phyloP scores from a whole-genome alignment of 805 yeast genomes.

The Naumovozyma dairenensis region DNA sequence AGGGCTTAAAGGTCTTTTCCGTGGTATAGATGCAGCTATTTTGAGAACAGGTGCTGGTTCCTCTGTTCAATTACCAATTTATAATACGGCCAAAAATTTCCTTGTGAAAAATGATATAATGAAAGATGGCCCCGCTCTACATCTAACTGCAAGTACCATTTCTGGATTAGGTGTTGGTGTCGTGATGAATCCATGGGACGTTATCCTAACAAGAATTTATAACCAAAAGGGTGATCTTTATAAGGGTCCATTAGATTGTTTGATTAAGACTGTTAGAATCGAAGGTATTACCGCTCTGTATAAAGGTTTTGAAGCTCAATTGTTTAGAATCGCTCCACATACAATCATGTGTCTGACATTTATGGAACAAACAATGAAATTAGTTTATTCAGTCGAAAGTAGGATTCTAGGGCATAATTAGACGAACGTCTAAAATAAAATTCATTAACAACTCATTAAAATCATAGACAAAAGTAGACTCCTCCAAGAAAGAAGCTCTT shows the following conservation, averaged over 20 bases:
- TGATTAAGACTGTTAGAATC: constrained; percentile 63
- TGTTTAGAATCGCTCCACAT: constrained; percentile 90
- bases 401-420: constrained; percentile 13
- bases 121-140: constrained; percentile 57
- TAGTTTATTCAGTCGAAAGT: constrained; percentile 33
- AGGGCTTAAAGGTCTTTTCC: constrained; percentile 75
- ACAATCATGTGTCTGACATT: constrained; percentile 82
- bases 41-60: constrained; percentile 94
- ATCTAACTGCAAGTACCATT: constrained; percentile 59
- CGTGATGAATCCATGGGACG: constrained; percentile 98
- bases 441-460: too few species aligned
- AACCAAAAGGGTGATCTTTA: constrained; percentile 87
- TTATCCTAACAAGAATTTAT: constrained; percentile 85
- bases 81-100: constrained; percentile 63
- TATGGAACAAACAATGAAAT: constrained; percentile 82
- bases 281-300: constrained; percentile 88
- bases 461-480: too few species aligned
- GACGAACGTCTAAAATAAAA: too few species aligned
- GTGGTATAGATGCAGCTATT: constrained; percentile 93
- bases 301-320: constrained; percentile 91
- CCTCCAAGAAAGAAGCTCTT: too few species aligned
- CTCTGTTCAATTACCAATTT: constrained; percentile 86
- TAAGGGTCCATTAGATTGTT: constrained; percentile 81
- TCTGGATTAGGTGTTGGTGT: constrained; percentile 90
- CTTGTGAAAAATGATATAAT: constrained; percentile 44